phyloP scores from a whole-genome alignment of 257 asterid species.

The Plantago ovata region DNA sequence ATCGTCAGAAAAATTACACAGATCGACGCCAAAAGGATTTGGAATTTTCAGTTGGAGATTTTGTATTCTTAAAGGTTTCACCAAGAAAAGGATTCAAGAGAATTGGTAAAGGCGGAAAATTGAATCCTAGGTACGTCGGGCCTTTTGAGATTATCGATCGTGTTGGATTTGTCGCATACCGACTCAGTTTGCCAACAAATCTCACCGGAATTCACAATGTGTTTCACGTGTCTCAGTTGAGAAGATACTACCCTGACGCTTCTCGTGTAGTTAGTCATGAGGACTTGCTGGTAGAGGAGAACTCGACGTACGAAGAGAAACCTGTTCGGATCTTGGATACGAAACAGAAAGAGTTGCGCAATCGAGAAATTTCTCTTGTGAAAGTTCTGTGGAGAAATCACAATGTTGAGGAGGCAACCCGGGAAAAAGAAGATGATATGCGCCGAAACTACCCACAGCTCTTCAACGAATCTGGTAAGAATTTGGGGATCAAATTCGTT shows the following conservation, averaged over 20 bases:
- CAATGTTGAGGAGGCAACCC: not conserved
- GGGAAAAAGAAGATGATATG: not conserved
- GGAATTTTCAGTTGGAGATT: not conserved
- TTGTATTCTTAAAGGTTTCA: not conserved
- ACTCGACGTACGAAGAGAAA: too few species aligned
- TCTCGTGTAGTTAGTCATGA: not conserved
- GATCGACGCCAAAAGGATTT: not conserved
- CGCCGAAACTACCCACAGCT: too few species aligned
- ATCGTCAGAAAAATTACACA: not conserved
- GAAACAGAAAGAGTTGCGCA: not conserved
- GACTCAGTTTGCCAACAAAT: too few species aligned
- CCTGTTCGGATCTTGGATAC: not conserved
- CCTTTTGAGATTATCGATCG: not conserved
- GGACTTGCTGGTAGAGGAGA: not conserved
- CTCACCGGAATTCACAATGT: too few species aligned
- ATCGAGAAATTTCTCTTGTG: not conserved
- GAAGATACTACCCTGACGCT: not conserved
- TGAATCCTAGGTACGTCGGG: not conserved
- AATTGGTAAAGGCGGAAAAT: not conserved
- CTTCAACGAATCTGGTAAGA: too few species aligned
- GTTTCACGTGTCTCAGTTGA: not conserved
- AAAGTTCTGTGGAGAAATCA: not conserved
- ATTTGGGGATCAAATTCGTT: too few species aligned
- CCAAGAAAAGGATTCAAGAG: too few species aligned
- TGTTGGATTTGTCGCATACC: not conserved